Evolutionary conservation across 441 rosid species (phyloP).

Genomic region (Populus hybrid): DNA sequence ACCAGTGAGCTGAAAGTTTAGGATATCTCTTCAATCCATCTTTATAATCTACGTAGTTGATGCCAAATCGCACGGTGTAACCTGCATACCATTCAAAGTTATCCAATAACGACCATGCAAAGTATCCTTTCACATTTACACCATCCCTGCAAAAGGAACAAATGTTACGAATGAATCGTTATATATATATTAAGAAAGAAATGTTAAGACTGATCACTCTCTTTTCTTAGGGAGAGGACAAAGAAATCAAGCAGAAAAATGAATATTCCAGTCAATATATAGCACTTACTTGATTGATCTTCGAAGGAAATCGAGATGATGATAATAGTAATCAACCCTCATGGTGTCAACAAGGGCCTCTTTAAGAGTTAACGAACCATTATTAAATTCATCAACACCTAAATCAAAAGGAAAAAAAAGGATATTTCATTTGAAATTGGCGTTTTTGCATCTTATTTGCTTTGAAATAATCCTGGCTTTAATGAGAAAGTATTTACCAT

Average conservation of each 20-base stretch:
- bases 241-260: too few relatives aligned
- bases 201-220: too few relatives aligned
- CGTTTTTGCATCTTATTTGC: neutral
- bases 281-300: slow-evolving; percentile 31
- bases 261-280: too few relatives aligned
- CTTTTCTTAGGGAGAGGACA: too few relatives aligned
- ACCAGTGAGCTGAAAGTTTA: slow-evolving; percentile 49
- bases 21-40: slow-evolving; percentile 45
- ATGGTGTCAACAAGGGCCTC: slow-evolving; percentile 24
- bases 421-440: neutral
- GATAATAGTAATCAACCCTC: slow-evolving; percentile 27
- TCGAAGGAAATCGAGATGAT: slow-evolving; percentile 29
- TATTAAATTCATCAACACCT: slow-evolving; percentile 37
- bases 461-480: neutral
- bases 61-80: slow-evolving; percentile 51
- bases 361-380: slow-evolving; percentile 20
- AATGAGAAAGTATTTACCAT: slow-evolving; percentile 30
- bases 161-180: neutral
- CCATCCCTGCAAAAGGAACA: slow-evolving; percentile 26
- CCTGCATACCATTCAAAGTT: slow-evolving; percentile 52
- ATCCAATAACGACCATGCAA: slow-evolving; percentile 54
- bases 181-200: neutral
- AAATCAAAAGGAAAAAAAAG: neutral
- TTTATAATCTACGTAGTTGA: slow-evolving; percentile 47
- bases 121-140: slow-evolving; percentile 51